phyloP scores from a whole-genome alignment of 441 rosid species.

The Populus trichocarpa region DNA sequence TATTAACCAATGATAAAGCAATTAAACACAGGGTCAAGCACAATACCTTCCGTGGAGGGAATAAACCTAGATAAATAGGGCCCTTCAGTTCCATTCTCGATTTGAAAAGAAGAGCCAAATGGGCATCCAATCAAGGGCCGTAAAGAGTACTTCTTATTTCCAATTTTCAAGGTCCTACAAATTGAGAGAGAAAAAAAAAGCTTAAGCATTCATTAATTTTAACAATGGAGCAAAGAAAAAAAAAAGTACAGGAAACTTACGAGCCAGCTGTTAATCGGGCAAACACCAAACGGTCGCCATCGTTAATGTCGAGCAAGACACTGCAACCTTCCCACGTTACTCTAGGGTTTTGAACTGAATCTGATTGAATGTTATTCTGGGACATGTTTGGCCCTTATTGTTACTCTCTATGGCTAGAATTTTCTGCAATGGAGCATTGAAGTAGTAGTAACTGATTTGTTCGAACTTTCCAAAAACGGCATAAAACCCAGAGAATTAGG shows the following conservation, averaged over 20 bases:
- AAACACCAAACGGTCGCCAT: constrained; percentile 87
- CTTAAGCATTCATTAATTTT: neutral
- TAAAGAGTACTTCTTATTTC: constrained; percentile 56
- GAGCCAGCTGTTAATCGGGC: constrained; percentile 75
- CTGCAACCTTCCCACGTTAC: constrained; percentile 87
- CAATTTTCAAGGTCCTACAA: constrained; percentile 62
- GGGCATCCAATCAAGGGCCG: constrained; percentile 76
- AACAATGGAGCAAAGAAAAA: neutral
- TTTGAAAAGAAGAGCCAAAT: constrained; percentile 75
- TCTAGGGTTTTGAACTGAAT: constrained; percentile 36
- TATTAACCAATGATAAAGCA: neutral
- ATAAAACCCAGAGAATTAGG: too few relatives aligned
- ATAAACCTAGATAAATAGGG: constrained; percentile 47
- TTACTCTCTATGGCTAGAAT: neutral
- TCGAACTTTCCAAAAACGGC: too few relatives aligned
- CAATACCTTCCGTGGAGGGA: constrained; percentile 48
- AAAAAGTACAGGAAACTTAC: constrained; percentile 32
- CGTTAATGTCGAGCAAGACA: constrained; percentile 62
- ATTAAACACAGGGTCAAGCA: neutral
- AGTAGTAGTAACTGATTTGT: too few relatives aligned
- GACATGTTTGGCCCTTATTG: constrained; percentile 8
- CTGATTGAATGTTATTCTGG: neutral
- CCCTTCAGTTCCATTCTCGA: constrained; percentile 58
- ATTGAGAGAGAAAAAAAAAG: neutral
- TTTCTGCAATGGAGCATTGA: too few relatives aligned